Evolutionary conservation across 1,139 yeast species (phyloP), one percentile per base, ranked within the genome.

Genomic region (Pneumocystis wakefieldiae): DNA sequence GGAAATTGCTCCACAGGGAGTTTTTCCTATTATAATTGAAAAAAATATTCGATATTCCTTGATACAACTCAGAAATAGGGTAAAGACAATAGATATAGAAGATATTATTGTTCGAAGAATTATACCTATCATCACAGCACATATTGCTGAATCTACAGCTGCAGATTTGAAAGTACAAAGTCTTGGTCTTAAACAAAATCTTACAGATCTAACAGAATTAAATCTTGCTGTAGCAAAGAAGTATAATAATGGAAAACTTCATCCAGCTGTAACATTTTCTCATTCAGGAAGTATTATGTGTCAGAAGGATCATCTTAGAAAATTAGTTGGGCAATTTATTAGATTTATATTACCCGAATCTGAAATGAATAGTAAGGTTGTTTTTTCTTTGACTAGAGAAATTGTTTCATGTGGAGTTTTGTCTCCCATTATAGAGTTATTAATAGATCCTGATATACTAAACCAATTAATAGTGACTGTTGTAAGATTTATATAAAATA

Each of bases 391-490:
- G 19, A 71, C 85, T 0, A 77, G 84, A 24, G 96, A 91, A 69
- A 77, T 91, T 6, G 66, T 88, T 3, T 74, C 89, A 0, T 77
- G 83, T 42, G 80, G 81, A 62, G 79, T 84, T 0, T 63, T 84
- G 5, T 71, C 73, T n/a, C 86, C 87, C 0, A 71, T 85, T 0
- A 70, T 87, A 36, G 73, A 76, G 29, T 80, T 85, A 76, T 69
- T 86, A 0, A 76, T 86, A 0, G 92, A 87, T 64, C 82, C 92
- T 0, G 95, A 89, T 71, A 86, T 83, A 67, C 86, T 86, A 81
- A 91, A 90, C 71, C 79, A 82, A 64, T 71, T 79, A 62, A 78
- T 89, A 24, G 83, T 84, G 6, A 80, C 81, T 63, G 72, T 81
- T 2, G 81, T 87, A 24, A 48, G 55, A 12, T 24, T 48, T 24